Conservation (phyloP, 2,329 filamentous ascomycete species). For the Tolypocladium cylindrosporum region DNA sequence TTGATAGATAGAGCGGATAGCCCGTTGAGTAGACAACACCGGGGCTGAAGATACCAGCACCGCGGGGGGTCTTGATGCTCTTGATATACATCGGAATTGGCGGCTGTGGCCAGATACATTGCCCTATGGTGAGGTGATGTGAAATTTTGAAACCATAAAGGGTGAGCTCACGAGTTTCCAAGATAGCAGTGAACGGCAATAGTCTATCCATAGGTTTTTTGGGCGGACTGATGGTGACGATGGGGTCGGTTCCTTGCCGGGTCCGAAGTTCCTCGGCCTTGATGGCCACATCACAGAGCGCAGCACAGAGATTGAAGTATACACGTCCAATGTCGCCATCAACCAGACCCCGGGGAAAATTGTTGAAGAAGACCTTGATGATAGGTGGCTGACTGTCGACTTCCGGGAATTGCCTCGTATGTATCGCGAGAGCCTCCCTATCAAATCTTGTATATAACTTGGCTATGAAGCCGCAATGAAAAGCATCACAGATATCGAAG, state of each 20-base stretch:
- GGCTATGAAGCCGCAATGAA: conserved; percentile 54
- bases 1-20: conserved; percentile 47
- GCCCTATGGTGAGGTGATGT: conserved; percentile 97
- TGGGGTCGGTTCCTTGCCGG: conserved; percentile 98
- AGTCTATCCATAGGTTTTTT: conserved; percentile 87
- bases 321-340: conserved; percentile 83
- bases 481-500: conserved; percentile 75
- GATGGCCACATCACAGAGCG: conserved; percentile 82
- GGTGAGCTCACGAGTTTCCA: conserved; percentile 90
- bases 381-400: conserved; percentile 64
- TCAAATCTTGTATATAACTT: conserved; percentile 62
- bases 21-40: conserved; percentile 48
- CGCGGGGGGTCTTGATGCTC: conserved; percentile 79
- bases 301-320: conserved; percentile 93
- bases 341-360: conserved; percentile 81
- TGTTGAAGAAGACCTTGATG: conserved; percentile 90
- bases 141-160: conserved; percentile 95
- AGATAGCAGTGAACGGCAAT: conserved; percentile 80
- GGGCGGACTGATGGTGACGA: conserved; percentile 74
- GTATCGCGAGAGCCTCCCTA: conserved; percentile 47
- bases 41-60: conserved; percentile 73
- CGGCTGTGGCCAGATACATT: conserved; percentile 69
- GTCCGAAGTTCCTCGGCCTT: conserved; percentile 83
- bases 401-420: conserved; percentile 53
- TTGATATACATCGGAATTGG: conserved; percentile 83